phyloP scores from a whole-genome alignment of 2,329 filamentous ascomycete genomes.

The Verticillium zaregamsianum region DNA sequence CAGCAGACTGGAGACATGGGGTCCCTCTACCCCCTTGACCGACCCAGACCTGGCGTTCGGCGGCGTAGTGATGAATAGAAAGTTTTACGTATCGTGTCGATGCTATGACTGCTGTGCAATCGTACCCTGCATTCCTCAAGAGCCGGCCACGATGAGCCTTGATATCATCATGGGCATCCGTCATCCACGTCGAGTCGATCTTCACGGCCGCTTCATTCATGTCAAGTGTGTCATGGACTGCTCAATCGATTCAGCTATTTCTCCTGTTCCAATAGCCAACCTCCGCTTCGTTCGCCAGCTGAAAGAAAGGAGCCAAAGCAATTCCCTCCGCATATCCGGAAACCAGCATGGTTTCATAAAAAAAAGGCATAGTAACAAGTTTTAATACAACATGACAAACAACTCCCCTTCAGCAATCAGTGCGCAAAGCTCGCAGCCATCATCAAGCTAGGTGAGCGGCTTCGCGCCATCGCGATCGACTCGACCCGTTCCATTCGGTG shows the following conservation, averaged over 20 bases:
- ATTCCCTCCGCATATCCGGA: neutral
- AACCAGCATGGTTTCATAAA: neutral
- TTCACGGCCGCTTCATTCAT: neutral
- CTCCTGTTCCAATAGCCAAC: neutral
- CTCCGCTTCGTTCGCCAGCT: neutral
- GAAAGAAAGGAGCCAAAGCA: neutral
- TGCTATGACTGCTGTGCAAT: neutral
- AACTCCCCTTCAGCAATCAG: neutral
- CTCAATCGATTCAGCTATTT: neutral
- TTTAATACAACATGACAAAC: neutral
- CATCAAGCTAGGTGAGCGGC: no score
- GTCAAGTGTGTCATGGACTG: neutral
- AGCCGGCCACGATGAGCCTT: no score
- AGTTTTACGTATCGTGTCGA: neutral
- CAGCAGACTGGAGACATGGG: neutral
- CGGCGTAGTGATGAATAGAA: neutral
- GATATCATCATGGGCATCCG: no score
- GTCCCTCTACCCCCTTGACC: neutral
- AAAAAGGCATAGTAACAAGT: neutral
- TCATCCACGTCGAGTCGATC: no score
- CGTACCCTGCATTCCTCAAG: no score
- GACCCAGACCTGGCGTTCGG: neutral
- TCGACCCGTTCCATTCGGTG: neutral
- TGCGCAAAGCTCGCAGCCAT: no score
- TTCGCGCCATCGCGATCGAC: no score